These are phyloP conservation scores for Cydonia oblonga DNA, from an alignment of 331 rosid species.

Conservation along the genomic window DNA sequence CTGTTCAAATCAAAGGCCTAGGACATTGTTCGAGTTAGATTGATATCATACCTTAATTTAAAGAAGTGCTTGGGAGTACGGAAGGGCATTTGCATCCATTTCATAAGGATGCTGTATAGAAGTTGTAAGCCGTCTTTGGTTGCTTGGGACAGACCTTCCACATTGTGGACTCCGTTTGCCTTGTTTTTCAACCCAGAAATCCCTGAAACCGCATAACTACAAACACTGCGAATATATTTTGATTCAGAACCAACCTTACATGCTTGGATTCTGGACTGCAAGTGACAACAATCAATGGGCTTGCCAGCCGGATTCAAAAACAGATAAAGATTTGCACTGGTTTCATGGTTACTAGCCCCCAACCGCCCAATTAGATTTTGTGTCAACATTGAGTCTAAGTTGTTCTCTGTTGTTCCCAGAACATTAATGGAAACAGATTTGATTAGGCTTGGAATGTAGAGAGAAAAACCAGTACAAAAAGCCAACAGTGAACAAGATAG, in stretches of 20 bases:
- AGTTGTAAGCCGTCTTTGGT: constrained; percentile 24
- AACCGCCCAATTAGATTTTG: constrained; percentile 34
- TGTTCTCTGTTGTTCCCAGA: constrained; percentile 8
- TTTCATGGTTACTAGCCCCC: constrained; percentile 31
- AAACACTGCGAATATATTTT: constrained; percentile 24
- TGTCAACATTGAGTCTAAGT: constrained; percentile 11
- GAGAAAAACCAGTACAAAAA: constrained; percentile 35
- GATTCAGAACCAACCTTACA: constrained; percentile 18
- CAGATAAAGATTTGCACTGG: constrained; percentile 24
- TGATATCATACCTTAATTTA: constrained; percentile 33
- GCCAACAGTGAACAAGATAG: constrained; percentile 47
- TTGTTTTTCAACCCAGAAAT: constrained; percentile 21
- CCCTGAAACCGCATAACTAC: constrained; percentile 29
- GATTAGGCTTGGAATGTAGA: constrained; percentile 22
- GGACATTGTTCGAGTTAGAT: neutral
- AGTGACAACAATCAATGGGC: constrained; percentile 21
- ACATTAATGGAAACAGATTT: neutral
- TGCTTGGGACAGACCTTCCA: constrained; percentile 15
- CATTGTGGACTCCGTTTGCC: neutral
- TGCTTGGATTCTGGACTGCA: constrained; percentile 16
- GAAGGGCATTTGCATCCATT: constrained; percentile 42
- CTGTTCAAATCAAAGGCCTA: no score
- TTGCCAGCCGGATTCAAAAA: constrained; percentile 22
- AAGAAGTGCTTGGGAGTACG: constrained; percentile 47
- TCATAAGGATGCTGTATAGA: constrained; percentile 17